These are phyloP conservation scores for Pisolithus thermaeus DNA, from an alignment of 1,284 basidiomycete genomes.

Conservation along the genomic window DNA sequence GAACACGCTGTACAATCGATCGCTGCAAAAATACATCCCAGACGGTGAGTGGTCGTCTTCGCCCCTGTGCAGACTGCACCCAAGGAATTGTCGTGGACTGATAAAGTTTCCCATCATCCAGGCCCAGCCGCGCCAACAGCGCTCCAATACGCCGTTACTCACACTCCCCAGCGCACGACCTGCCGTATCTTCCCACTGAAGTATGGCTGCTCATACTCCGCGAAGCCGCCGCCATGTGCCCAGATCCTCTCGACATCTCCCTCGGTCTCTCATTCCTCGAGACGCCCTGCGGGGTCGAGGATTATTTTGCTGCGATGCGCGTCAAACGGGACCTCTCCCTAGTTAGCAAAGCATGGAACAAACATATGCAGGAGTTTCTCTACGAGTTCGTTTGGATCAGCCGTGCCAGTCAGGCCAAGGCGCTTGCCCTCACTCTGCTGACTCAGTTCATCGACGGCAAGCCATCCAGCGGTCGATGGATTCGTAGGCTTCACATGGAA, in stretches of 20 bases:
- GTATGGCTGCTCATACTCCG: slow-evolving; percentile 52
- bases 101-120: slow-evolving; percentile 5
- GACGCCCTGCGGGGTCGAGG: slow-evolving; percentile 28
- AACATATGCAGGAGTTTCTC: slow-evolving; percentile 45
- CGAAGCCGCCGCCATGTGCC: slow-evolving; percentile 39
- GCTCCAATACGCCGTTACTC: slow-evolving; percentile 12
- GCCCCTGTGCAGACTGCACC: too few species aligned
- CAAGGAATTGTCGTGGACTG: not conserved
- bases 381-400: slow-evolving; percentile 69
- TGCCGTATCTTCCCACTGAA: slow-evolving; percentile 23
- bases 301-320: slow-evolving; percentile 43
- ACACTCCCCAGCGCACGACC: slow-evolving; percentile 26
- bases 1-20: slow-evolving; percentile 26
- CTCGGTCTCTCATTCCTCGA: slow-evolving; percentile 47
- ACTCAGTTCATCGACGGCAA: slow-evolving; percentile 37
- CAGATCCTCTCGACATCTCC: slow-evolving; percentile 41
- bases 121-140: slow-evolving; percentile 4
- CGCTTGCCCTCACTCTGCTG: slow-evolving; percentile 49
- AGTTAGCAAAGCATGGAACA: slow-evolving; percentile 53
- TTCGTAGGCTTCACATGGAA: slow-evolving; percentile 62
- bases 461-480: slow-evolving; percentile 45
- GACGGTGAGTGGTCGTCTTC: slow-evolving; percentile 11
- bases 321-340: slow-evolving; percentile 46
- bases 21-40: slow-evolving; percentile 41
- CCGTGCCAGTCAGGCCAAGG: slow-evolving; percentile 50